Percentiles rank a stretch among this genome's conserved stretches.
phyloP scores from a whole-genome alignment of 1,139 yeast species.

The Diutina rugosa region DNA sequence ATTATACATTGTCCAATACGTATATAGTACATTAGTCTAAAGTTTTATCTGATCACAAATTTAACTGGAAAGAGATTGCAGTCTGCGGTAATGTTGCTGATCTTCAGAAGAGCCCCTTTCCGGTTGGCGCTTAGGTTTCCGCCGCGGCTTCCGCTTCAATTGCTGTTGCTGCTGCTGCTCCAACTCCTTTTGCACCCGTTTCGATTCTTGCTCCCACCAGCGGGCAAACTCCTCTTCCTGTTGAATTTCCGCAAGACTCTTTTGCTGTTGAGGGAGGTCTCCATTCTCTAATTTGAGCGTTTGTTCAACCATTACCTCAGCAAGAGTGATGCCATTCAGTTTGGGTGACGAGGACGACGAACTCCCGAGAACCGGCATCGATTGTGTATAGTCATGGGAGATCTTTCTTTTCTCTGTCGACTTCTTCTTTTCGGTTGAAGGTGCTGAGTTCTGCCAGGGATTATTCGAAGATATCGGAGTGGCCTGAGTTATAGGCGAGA shows the following conservation, averaged over 20 bases:
- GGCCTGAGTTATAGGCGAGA: not conserved
- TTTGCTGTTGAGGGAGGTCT: slow-evolving; percentile 11
- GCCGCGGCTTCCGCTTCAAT: not conserved
- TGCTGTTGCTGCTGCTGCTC: not conserved
- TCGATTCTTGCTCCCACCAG: slow-evolving; percentile 75
- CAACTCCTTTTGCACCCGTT: slow-evolving; percentile 32
- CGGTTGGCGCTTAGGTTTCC: not conserved
- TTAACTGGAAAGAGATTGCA: not conserved
- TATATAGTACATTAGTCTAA: not conserved
- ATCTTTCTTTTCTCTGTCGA: not conserved
- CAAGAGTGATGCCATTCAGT: slow-evolving; percentile 13
- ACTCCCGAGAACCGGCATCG: not conserved
- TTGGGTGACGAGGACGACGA: not conserved
- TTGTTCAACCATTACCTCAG: slow-evolving; percentile 34
- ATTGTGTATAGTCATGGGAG: not conserved
- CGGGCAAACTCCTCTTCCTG: slow-evolving; percentile 67
- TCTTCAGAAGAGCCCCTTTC: not conserved
- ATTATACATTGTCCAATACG: not conserved
- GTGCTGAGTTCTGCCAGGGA: not conserved
- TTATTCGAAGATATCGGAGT: not conserved
- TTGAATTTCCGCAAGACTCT: slow-evolving; percentile 54
- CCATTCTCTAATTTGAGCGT: slow-evolving; percentile 22
- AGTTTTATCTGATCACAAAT: too few species aligned
- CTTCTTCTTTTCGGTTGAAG: not conserved
- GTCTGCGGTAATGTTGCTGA: not conserved